Evolutionary conservation across 305 asterid species (phyloP).

Genomic region (Petunia hybrid): DNA sequence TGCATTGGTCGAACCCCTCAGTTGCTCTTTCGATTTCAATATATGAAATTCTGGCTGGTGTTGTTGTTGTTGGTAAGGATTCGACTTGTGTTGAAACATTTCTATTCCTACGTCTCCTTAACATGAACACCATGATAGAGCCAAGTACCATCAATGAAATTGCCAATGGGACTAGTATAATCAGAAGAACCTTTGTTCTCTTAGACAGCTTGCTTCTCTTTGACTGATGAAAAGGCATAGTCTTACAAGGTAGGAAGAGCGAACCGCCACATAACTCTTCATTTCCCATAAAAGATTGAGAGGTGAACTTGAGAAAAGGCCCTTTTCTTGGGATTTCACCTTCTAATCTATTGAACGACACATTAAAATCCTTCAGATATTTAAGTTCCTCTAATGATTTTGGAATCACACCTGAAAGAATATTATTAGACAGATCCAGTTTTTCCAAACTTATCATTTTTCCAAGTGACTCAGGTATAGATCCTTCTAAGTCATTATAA

Average conservation of each 20-base stretch:
- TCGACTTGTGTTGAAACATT: background rate
- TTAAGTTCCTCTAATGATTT: background rate
- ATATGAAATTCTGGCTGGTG: constrained; percentile 21
- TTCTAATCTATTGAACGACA: background rate
- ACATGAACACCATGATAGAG: background rate
- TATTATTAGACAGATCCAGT: background rate
- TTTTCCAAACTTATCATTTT: background rate
- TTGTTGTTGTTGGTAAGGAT: background rate
- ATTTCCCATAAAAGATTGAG: background rate
- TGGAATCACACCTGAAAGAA: background rate
- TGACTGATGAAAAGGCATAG: background rate
- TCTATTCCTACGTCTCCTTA: background rate
- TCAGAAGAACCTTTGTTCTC: background rate
- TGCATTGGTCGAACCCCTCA: background rate
- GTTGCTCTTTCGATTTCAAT: constrained; percentile 24
- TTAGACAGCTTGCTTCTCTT: background rate
- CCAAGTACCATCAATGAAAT: background rate
- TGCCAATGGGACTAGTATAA: background rate
- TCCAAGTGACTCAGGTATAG: background rate
- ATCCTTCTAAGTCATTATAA: background rate
- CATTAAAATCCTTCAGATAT: background rate
- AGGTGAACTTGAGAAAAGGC: background rate
- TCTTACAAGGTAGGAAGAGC: background rate
- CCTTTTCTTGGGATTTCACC: background rate
- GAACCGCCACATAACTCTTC: background rate